These are phyloP conservation scores for Colletotrichum magnum DNA, from an alignment of 2,329 filamentous ascomycete species.

Conservation along the genomic window DNA sequence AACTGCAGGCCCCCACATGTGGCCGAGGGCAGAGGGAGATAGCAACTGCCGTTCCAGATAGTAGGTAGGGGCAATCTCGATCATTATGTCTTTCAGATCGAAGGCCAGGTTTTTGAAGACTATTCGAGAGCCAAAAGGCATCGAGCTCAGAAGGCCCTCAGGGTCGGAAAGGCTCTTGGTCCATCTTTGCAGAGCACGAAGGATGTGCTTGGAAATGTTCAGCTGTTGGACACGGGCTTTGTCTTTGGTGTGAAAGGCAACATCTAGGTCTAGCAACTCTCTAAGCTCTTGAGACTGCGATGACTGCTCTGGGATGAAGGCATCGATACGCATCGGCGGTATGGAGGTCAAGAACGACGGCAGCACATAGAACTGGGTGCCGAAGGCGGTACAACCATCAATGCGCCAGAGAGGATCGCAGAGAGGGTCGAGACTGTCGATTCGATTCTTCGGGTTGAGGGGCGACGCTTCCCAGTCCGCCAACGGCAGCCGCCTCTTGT, in stretches of 20 bases:
- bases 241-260: slow-evolving; percentile 70
- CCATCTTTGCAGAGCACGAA: slow-evolving; percentile 69
- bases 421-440: slow-evolving; percentile 67
- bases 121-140: slow-evolving; percentile 72
- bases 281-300: slow-evolving; percentile 58
- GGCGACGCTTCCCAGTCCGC: slow-evolving; percentile 62
- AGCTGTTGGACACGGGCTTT: slow-evolving; percentile 61
- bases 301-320: slow-evolving; percentile 68
- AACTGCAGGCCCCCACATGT: slow-evolving; percentile 59
- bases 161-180: slow-evolving; percentile 52
- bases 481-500: slow-evolving; percentile 7
- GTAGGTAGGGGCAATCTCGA: slow-evolving; percentile 65
- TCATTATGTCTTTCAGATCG: slow-evolving; percentile 60
- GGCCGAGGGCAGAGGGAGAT: slow-evolving; percentile 56
- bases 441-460: slow-evolving; percentile 73
- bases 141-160: slow-evolving; percentile 54
- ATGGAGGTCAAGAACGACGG: slow-evolving; percentile 64
- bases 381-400: slow-evolving; percentile 70
- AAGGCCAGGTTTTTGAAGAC: slow-evolving; percentile 66
- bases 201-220: slow-evolving; percentile 67
- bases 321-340: slow-evolving; percentile 69
- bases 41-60: slow-evolving; percentile 68
- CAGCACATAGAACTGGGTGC: slow-evolving; percentile 70
- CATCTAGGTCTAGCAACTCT: slow-evolving; percentile 62
- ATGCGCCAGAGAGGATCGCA: slow-evolving; percentile 67